Evolutionary conservation across 1,284 basidiomycete genomes (phyloP).

Genomic region (Phellinidium pouzarii): DNA sequence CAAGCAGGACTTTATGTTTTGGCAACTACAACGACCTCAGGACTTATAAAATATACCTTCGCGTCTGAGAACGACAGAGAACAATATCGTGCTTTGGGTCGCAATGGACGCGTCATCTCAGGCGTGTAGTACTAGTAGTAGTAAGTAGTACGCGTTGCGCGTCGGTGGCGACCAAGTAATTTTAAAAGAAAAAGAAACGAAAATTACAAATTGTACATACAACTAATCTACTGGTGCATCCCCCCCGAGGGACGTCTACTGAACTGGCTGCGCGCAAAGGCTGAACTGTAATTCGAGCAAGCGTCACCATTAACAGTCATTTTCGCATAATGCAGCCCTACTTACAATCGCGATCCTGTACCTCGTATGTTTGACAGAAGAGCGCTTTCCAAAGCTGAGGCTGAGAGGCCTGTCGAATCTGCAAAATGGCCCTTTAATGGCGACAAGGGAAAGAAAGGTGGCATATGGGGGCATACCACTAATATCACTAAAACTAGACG

Average conservation of each 20-base stretch:
- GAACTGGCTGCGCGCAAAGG: conserved; percentile 37
- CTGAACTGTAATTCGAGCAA: conserved; percentile 33
- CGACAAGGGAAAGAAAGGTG: conserved; percentile 1
- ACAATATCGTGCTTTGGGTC: not conserved
- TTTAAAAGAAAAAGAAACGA: conserved; percentile 16
- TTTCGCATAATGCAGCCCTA: conserved; percentile 21
- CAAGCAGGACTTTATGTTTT: not conserved
- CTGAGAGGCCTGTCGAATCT: conserved; percentile 62
- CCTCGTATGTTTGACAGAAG: conserved; percentile 57
- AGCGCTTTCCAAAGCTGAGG: conserved; percentile 70
- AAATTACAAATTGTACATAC: conserved; percentile 10
- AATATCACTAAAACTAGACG: conserved; percentile 77
- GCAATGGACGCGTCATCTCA: conserved; percentile 13
- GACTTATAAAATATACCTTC: not conserved
- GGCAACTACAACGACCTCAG: too few relatives aligned
- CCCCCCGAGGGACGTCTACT: conserved; percentile 28
- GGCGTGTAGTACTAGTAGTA: too few relatives aligned
- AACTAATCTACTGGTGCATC: conserved; percentile 13
- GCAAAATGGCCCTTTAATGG: not conserved
- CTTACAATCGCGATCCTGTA: conserved; percentile 50
- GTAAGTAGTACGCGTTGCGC: conserved; percentile 7
- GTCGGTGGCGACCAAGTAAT: not conserved
- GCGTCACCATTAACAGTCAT: conserved; percentile 16
- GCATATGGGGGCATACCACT: conserved; percentile 48
- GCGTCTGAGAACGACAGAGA: not conserved